These are phyloP conservation scores for Solioccasus polychromus DNA, from an alignment of 768 basidiomycete species.

Conservation along the genomic window DNA sequence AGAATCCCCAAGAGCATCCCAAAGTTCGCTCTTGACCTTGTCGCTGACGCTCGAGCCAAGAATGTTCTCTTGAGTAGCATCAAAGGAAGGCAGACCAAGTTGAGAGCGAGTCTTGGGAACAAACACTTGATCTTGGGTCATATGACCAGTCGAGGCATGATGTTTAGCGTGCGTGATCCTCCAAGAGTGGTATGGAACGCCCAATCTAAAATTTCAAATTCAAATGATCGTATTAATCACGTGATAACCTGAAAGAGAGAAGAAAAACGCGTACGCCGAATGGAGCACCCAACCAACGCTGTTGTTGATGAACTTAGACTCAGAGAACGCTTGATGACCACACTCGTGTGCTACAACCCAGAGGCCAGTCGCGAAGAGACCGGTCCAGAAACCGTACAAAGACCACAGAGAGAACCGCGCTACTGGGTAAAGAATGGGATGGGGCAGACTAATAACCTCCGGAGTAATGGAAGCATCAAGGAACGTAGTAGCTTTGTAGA, in stretches of 20 bases:
- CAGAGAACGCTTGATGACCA: constrained; percentile 95
- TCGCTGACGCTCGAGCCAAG: constrained; percentile 62
- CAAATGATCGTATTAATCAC: constrained; percentile 14
- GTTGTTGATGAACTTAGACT: constrained; percentile 90
- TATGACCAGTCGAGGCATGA: constrained; percentile 90
- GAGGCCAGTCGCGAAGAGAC: constrained; percentile 86
- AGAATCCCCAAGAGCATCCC: constrained; percentile 89
- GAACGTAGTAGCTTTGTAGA: constrained; percentile 67
- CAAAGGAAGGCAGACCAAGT: constrained; percentile 58
- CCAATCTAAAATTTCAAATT: constrained; percentile 52
- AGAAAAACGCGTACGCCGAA: constrained; percentile 59
- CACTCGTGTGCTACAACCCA: constrained; percentile 97
- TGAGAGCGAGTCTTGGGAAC: constrained; percentile 87
- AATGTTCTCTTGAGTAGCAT: constrained; percentile 64
- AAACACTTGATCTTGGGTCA: constrained; percentile 95
- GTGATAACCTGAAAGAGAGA: constrained; percentile 11
- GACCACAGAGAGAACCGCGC: constrained; percentile 72
- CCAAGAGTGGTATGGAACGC: constrained; percentile 98
- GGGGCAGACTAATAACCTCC: constrained; percentile 49
- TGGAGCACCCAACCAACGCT: constrained; percentile 90
- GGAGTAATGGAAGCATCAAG: constrained; percentile 64
- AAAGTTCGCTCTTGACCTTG: constrained; percentile 68
- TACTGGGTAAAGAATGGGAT: constrained; percentile 59
- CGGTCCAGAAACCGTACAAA: constrained; percentile 75
- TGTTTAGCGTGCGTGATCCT: constrained; percentile 92